Evolutionary conservation across 441 rosid genomes (phyloP).

Genomic region (Adansonia grandidieri): DNA sequence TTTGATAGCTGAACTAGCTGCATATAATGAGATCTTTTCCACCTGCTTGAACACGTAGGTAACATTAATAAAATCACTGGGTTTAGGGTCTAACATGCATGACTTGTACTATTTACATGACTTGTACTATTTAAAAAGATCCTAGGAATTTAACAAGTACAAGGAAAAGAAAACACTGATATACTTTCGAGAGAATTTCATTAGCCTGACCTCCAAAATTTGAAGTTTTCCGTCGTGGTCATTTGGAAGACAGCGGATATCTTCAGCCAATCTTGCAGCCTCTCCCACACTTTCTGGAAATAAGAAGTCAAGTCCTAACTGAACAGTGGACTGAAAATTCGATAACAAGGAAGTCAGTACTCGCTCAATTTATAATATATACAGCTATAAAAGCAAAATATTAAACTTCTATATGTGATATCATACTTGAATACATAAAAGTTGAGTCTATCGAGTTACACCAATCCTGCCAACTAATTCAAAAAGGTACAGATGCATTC

Average conservation of each 20-base stretch:
- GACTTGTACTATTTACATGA: background rate
- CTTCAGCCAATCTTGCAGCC: conserved; percentile 79
- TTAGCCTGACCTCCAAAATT: conserved; percentile 73
- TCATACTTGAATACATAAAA: background rate
- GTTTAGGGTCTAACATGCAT: conserved; percentile 16
- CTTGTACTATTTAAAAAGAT: background rate
- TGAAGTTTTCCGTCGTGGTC: conserved; percentile 89
- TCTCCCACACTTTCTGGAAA: conserved; percentile 92
- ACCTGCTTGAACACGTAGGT: conserved; percentile 52
- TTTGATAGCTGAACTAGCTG: conserved; percentile 96
- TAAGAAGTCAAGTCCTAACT: conserved; percentile 86
- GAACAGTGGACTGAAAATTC: conserved; percentile 80
- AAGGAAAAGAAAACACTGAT: conserved; percentile 29
- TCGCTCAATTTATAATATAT: background rate
- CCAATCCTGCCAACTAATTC: background rate
- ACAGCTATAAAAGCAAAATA: conserved; percentile 13
- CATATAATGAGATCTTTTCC: conserved; percentile 88
- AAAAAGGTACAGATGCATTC: background rate
- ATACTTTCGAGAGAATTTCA: conserved; percentile 30
- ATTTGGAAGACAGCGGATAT: conserved; percentile 81
- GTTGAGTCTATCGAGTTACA: background rate
- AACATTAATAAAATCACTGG: conserved; percentile 8
- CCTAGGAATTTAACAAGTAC: conserved; percentile 2
- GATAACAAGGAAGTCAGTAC: conserved; percentile 21
- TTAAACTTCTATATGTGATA: background rate